Evolutionary conservation across 306 rosid genomes (phyloP).

Genomic region (Trifolium pratense): DNA sequence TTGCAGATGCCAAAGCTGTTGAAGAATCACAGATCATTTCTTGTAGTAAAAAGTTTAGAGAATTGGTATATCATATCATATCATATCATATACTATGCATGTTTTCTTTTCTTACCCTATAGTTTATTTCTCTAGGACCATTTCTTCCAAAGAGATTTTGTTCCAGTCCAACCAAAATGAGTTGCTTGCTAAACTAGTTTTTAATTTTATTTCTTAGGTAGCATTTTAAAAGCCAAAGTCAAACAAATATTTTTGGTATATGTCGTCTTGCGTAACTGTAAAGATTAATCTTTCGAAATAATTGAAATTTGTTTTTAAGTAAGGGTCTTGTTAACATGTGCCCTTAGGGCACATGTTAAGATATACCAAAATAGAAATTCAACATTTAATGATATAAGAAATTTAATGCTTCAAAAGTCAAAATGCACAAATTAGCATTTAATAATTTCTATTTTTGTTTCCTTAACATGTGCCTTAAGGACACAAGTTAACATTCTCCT

Average conservation of each 20-base stretch:
- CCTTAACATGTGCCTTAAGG: no score
- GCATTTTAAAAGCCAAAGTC: constrained; percentile 21
- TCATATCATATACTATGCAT: constrained; percentile 3
- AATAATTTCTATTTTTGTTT: no score
- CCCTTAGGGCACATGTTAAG: no score
- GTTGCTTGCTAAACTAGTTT: constrained; percentile 27
- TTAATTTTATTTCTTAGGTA: constrained; percentile 7
- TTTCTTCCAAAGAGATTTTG: constrained; percentile 35
- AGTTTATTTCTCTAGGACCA: constrained; percentile 45
- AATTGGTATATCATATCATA: constrained; percentile 12
- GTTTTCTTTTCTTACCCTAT: not conserved
- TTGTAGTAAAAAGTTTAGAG: not conserved
- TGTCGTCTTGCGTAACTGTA: no score
- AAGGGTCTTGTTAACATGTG: no score
- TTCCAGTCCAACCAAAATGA: constrained; percentile 38
- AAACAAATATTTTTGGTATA: not conserved
- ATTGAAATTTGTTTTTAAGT: no score
- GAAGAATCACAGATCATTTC: constrained; percentile 40
- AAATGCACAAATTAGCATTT: no score
- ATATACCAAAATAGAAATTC: no score
- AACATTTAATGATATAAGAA: no score
- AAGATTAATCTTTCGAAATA: no score
- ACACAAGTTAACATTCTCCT: no score
- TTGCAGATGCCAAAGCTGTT: constrained; percentile 42
- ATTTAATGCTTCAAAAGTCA: no score